Percentiles rank a stretch among this genome's conserved stretches.
Conservation (phyloP, 495 filamentous ascomycete species). For the Trichoderma virens region DNA sequence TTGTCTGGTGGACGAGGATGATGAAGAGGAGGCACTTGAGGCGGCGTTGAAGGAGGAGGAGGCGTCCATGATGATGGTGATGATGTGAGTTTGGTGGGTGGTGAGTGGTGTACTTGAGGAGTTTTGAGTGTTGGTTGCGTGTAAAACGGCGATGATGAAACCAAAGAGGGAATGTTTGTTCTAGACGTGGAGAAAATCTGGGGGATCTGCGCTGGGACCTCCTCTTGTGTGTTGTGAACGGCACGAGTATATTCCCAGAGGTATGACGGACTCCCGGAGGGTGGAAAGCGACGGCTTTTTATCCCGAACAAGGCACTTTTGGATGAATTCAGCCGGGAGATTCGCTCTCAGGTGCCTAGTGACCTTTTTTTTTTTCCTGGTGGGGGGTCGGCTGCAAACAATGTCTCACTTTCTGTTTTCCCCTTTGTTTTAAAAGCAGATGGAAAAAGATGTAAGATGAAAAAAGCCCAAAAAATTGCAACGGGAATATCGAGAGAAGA, state of each 20-base stretch:
- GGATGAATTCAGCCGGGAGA: slow-evolving; percentile 2
- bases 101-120: neutral
- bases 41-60: slow-evolving; percentile 11
- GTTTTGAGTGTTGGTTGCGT: too few relatives aligned
- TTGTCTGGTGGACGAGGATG: slow-evolving; percentile 20
- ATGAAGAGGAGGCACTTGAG: slow-evolving; percentile 18
- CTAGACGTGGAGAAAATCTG: neutral
- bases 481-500: neutral
- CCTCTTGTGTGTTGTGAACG: neutral
- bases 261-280: too few relatives aligned
- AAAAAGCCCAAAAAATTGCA: neutral
- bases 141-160: neutral
- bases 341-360: neutral
- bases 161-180: neutral
- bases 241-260: too few relatives aligned
- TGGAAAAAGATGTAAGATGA: neutral
- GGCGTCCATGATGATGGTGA: slow-evolving; percentile 28
- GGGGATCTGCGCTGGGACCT: neutral
- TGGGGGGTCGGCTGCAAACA: neutral
- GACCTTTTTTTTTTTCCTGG: too few relatives aligned
- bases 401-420: too few relatives aligned
- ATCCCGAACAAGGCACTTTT: neutral
- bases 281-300: neutral
- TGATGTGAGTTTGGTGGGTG: neutral
- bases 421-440: too few relatives aligned